These are phyloP conservation scores for Noccaea bulbosa DNA, from an alignment of 345 rosid species.

Conservation along the genomic window DNA sequence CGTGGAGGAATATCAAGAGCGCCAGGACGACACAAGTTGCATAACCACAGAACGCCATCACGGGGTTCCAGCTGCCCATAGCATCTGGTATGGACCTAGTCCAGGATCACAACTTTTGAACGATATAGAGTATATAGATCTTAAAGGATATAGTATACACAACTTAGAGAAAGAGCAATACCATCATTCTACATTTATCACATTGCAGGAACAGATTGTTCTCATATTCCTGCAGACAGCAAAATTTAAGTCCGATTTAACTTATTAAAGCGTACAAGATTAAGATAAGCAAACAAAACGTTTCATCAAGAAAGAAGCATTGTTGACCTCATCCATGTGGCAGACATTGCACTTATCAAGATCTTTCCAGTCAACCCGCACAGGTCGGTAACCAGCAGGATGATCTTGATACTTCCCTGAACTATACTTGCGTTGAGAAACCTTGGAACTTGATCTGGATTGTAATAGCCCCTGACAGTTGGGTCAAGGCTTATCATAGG, in stretches of 20 bases:
- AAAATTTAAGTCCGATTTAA: slow-evolving; percentile 35
- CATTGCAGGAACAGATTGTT: slow-evolving; percentile 96
- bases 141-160: slow-evolving; percentile 23
- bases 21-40: slow-evolving; percentile 92
- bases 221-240: slow-evolving; percentile 76
- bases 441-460: slow-evolving; percentile 56
- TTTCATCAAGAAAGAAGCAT: slow-evolving; percentile 5
- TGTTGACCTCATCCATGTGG: slow-evolving; percentile 95
- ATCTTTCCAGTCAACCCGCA: slow-evolving; percentile 96
- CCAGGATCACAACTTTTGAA: slow-evolving; percentile 23
- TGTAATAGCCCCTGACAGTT: slow-evolving; percentile 68
- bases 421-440: slow-evolving; percentile 52
- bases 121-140: slow-evolving; percentile 13
- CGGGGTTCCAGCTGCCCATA: slow-evolving; percentile 91
- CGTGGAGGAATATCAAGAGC: slow-evolving; percentile 77
- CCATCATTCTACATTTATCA: slow-evolving; percentile 99
- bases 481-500: slow-evolving; percentile 37
- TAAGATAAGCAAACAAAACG: slow-evolving; percentile 24
- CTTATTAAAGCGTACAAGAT: background rate
- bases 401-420: slow-evolving; percentile 65
- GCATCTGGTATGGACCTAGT: slow-evolving; percentile 97
- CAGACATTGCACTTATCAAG: slow-evolving; percentile 98
- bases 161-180: slow-evolving; percentile 44
- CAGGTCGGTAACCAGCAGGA: slow-evolving; percentile 91
- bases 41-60: slow-evolving; percentile 88